These are phyloP conservation scores for Sporothrix inflata DNA, from an alignment of 2,329 filamentous ascomycete genomes.

Conservation along the genomic window DNA sequence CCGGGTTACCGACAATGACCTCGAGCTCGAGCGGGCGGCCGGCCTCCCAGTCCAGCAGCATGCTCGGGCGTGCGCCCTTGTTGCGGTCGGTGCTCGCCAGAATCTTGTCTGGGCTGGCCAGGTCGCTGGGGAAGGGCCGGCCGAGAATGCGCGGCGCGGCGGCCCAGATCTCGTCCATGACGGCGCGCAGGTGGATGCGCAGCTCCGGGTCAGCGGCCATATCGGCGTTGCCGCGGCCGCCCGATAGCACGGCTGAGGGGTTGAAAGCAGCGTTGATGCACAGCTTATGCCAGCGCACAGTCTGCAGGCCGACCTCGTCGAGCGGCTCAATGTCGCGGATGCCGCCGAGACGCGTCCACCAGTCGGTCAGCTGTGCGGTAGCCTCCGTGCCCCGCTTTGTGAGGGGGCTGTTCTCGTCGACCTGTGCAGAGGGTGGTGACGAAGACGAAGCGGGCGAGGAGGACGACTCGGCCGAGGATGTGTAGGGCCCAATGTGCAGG, in stretches of 20 bases:
- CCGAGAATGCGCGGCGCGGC: constrained; percentile 67
- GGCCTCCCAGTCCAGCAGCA: constrained; percentile 72
- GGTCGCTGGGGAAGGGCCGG: constrained; percentile 59
- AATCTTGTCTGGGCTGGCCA: constrained; percentile 66
- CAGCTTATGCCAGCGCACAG: constrained; percentile 75
- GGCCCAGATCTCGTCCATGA: constrained; percentile 71
- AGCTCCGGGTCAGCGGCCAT: constrained; percentile 67
- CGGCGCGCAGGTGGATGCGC: constrained; percentile 61
- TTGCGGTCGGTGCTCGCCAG: constrained; percentile 66
- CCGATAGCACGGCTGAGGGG: constrained; percentile 68
- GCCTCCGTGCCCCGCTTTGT: constrained; percentile 43
- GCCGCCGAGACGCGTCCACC: constrained; percentile 59
- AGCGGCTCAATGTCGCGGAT: constrained; percentile 65
- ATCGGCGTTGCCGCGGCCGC: constrained; percentile 65
- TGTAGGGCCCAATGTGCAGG: constrained; percentile 70
- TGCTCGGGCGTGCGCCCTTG: constrained; percentile 65
- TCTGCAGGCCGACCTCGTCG: constrained; percentile 67
- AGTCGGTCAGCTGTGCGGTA: constrained; percentile 55
- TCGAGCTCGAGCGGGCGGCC: constrained; percentile 70
- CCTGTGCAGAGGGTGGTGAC: not conserved
- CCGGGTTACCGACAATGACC: constrained; percentile 72
- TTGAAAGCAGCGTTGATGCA: constrained; percentile 78
- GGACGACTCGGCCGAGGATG: constrained; percentile 42
- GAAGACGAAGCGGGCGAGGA: not conserved
- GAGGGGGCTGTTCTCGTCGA: constrained; percentile 16